Conservation (phyloP, 225 moss, liverwort and hornwort genomes). For the Neckera pumila region DNA sequence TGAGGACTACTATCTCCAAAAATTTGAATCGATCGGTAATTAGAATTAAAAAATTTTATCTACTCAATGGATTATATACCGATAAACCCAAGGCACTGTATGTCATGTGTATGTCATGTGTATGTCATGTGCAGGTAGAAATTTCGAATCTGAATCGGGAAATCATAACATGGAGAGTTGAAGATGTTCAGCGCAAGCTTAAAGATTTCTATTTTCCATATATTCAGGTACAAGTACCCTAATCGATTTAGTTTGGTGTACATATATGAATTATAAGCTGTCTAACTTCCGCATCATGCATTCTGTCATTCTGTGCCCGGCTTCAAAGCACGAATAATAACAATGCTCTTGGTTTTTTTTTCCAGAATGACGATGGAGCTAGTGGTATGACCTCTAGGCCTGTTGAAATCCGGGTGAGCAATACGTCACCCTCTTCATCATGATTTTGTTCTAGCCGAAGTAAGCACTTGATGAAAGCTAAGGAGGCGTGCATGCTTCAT, state of each 20-base stretch:
- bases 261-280: background rate
- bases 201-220: conserved; percentile 38
- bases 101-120: background rate
- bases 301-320: no score
- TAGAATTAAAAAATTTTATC: background rate
- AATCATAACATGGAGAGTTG: conserved; percentile 14
- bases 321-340: background rate
- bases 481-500: background rate
- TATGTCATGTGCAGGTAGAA: conserved; percentile 3
- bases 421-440: background rate
- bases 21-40: background rate
- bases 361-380: conserved; percentile 19
- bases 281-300: background rate
- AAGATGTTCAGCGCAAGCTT: conserved; percentile 25
- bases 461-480: background rate
- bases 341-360: background rate
- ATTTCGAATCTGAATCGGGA: conserved; percentile 14
- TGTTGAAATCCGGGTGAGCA: conserved; percentile 20
- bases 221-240: conserved; percentile 3
- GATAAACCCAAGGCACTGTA: background rate
- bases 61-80: background rate
- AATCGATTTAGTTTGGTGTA: background rate
- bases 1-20: background rate
- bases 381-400: conserved; percentile 19
- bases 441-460: background rate